Evolutionary conservation across 164 flowering plant species (phyloP), one percentile per base, ranked within the genome.

Genomic region (Magnolia changhungtana): DNA sequence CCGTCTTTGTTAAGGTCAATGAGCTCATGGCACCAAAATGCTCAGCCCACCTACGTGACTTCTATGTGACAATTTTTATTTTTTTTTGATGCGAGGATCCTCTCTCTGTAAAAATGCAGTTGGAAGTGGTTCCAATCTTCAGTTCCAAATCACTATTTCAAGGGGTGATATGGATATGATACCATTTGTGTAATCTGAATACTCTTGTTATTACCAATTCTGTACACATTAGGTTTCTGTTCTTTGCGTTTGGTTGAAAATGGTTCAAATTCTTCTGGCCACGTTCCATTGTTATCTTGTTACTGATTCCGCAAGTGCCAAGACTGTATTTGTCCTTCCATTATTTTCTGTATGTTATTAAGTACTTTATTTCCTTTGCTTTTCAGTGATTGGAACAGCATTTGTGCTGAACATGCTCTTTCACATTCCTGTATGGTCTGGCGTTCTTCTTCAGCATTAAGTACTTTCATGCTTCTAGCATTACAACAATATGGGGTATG

Each of bases 371-470:
- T 73, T 24, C 37, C 52, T 81, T 65, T 24, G 79, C 4, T 69
- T 77, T 82, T 18, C 85, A 93, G 98, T 95, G 73, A 91, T 92
- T 27, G 98, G 98, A 64, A 92, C 98, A 52, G 98, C 98, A 65
- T 93, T 95, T 84, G 97, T 97, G n/a, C 79, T 95, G 83, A 92
- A 93, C 82, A 95, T 95, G 98, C 97, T 92, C 70, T 92, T 91
- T 87, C 84, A 73, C 2, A 89, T 93, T 78, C 98, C 98, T 27
- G 75, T 95, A 10, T 93, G 97, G 96, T 72, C 82, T 78, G 98
- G 95, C n/a, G 95, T 93, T 81, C 94, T 95, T 80, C 85, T 95
- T 66, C 97, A n/a, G 96, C 96, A 24, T 83, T 93, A 51, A 92
- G 96, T 82, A 92, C 98, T 75, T 81, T 95, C 80, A 63, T 90